Percentiles rank a stretch among this genome's conserved stretches.
These are phyloP conservation scores for Globisporangium nodosum DNA, from an alignment of 352 stramenopile species.

Conservation along the genomic window DNA sequence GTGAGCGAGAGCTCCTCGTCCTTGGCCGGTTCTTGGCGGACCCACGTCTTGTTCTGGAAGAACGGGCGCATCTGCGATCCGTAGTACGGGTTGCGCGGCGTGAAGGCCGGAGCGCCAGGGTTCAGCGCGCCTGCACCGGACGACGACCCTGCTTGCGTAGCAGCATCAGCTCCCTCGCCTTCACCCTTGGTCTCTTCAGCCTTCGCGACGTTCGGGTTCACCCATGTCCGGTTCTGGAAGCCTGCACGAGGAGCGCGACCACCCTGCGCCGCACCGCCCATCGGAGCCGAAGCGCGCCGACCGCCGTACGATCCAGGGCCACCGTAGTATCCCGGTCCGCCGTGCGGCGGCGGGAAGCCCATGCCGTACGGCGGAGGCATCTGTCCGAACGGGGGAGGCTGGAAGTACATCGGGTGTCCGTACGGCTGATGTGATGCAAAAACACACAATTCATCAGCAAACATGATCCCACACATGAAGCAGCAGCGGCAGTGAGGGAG, in stretches of 20 bases:
- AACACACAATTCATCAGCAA: background rate
- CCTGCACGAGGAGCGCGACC: conserved; percentile 36
- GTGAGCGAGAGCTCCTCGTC: conserved; percentile 71
- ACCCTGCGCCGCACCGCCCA: conserved; percentile 3
- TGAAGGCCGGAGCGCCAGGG: conserved; percentile 27
- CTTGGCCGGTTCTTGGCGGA: conserved; percentile 61
- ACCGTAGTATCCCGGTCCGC: conserved; percentile 15
- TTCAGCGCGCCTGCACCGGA: conserved; percentile 21
- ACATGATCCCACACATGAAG: background rate
- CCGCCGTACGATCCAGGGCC: conserved; percentile 8
- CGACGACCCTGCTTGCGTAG: background rate
- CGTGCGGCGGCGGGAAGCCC: conserved; percentile 54
- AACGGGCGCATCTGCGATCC: conserved; percentile 66
- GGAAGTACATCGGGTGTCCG: conserved; percentile 64
- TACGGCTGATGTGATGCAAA: conserved; percentile 32
- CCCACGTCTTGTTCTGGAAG: conserved; percentile 89
- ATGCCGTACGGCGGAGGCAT: conserved; percentile 74
- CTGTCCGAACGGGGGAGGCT: conserved; percentile 51
- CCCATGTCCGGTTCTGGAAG: conserved; percentile 84
- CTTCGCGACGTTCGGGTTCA: conserved; percentile 76
- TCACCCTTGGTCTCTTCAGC: conserved; percentile 21
- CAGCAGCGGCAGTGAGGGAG: background rate
- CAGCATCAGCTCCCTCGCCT: conserved; percentile 13
- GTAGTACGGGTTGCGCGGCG: conserved; percentile 64
- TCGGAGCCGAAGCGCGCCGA: background rate